Percentiles rank a stretch among this genome's conserved stretches.
Conservation (phyloP, 768 basidiomycete species). For the Lactifluus hygrophoroides region DNA sequence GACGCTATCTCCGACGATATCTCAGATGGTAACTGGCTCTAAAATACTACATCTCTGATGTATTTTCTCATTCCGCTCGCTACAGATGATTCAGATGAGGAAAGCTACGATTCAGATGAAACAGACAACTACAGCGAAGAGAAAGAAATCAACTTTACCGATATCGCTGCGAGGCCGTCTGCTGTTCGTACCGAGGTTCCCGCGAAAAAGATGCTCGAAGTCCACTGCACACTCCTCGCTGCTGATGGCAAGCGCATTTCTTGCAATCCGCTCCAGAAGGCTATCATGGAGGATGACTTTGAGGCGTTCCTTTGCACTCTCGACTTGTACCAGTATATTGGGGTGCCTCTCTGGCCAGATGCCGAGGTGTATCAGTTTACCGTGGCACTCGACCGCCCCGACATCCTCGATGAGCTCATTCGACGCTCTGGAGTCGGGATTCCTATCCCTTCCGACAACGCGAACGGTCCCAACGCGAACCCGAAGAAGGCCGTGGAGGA, state of each 20-base stretch:
- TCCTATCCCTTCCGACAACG: slow-evolving; percentile 22
- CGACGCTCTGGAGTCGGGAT: slow-evolving; percentile 39
- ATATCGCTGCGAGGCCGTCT: slow-evolving; percentile 44
- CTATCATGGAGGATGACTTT: slow-evolving; percentile 39
- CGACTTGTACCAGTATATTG: slow-evolving; percentile 36
- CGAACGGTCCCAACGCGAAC: slow-evolving; percentile 24
- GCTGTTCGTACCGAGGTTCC: slow-evolving; percentile 33
- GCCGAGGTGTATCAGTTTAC: slow-evolving; percentile 1
- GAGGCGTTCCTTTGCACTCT: slow-evolving; percentile 42
- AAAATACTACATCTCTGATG: slow-evolving; percentile 10
- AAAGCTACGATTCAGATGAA: slow-evolving; percentile 28
- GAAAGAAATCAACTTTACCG: slow-evolving; percentile 40
- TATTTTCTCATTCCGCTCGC: not conserved
- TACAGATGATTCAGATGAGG: slow-evolving; percentile 8
- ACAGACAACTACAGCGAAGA: slow-evolving; percentile 32
- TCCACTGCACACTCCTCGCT: not conserved
- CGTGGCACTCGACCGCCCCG: slow-evolving; percentile 36
- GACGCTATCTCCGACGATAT: slow-evolving; percentile 23
- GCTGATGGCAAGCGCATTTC: not conserved
- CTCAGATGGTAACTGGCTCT: slow-evolving; percentile 27
- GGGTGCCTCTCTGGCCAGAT: slow-evolving; percentile 24
- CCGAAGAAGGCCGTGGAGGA: slow-evolving; percentile 32
- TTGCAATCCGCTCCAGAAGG: slow-evolving; percentile 27
- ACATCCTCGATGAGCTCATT: slow-evolving; percentile 50
- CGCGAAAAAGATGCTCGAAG: slow-evolving; percentile 33